phyloP scores from a whole-genome alignment of 129 eudicot genomes.

The Chrysanthemum makinoi region DNA sequence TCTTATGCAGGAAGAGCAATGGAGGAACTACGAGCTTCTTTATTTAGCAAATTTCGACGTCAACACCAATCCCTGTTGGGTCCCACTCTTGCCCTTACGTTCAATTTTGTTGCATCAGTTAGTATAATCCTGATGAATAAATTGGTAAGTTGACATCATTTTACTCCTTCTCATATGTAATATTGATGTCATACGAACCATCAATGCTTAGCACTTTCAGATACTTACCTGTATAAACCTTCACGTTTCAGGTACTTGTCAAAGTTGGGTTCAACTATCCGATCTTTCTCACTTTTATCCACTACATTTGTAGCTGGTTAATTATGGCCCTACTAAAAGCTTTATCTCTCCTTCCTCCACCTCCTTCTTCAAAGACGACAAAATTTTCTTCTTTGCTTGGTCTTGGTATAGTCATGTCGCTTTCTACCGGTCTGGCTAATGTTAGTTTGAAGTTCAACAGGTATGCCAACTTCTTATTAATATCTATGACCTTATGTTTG shows the following conservation, averaged over 20 bases:
- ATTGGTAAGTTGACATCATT: constrained; percentile 50
- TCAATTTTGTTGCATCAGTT: constrained; percentile 89
- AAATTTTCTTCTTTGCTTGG: constrained; percentile 68
- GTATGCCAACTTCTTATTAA: constrained; percentile 32
- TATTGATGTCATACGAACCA: background rate
- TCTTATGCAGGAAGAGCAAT: constrained; percentile 67
- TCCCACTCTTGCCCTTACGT: constrained; percentile 85
- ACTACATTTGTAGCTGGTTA: constrained; percentile 89
- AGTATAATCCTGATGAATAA: constrained; percentile 93
- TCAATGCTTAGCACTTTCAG: constrained; percentile 3
- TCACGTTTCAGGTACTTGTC: constrained; percentile 71
- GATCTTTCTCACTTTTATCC: constrained; percentile 85
- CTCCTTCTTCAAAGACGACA: constrained; percentile 76
- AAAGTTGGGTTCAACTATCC: constrained; percentile 94
- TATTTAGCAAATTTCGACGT: constrained; percentile 74
- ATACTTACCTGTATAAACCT: constrained; percentile 1
- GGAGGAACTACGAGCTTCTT: constrained; percentile 79
- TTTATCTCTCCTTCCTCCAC: constrained; percentile 68
- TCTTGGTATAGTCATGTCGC: constrained; percentile 91
- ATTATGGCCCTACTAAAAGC: constrained; percentile 83
- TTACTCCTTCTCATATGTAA: background rate
- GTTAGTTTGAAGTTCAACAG: constrained; percentile 95
- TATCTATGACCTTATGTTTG: background rate
- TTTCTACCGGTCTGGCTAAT: constrained; percentile 94
- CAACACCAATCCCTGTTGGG: constrained; percentile 77